These are phyloP conservation scores for Malus hybrid DNA, from an alignment of 331 rosid species.

Conservation along the genomic window DNA sequence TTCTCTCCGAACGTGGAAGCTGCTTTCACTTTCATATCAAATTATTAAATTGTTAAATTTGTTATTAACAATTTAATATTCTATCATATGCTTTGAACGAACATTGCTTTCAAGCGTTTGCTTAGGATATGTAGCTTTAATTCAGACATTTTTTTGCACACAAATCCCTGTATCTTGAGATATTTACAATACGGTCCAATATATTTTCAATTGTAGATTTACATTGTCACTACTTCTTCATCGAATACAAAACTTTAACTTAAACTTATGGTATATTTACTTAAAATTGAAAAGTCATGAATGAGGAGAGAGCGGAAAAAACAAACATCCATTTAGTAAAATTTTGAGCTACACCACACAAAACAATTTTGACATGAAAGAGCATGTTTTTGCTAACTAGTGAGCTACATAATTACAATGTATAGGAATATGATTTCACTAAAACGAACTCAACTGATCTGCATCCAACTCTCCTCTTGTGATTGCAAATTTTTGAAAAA, in stretches of 20 bases:
- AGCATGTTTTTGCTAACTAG: neutral
- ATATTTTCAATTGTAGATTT: no score
- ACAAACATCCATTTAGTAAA: neutral
- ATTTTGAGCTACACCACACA: neutral
- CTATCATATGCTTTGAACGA: neutral
- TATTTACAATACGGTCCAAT: no score
- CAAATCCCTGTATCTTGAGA: neutral
- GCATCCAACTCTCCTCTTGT: neutral
- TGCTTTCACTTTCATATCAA: neutral
- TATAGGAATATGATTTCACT: neutral
- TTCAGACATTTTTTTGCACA: neutral
- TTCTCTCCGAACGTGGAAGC: neutral
- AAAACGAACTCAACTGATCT: neutral
- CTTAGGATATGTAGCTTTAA: neutral
- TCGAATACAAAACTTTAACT: neutral
- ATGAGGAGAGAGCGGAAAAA: neutral
- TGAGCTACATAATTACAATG: neutral
- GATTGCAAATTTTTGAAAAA: neutral
- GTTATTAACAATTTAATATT: neutral
- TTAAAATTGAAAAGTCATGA: neutral
- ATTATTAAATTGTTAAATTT: neutral
- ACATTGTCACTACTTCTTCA: neutral
- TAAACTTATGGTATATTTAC: no score
- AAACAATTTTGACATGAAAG: neutral
- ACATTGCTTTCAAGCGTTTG: slow-evolving; percentile 10